phyloP scores from a whole-genome alignment of 2,329 filamentous ascomycete species.

The Aspergillus spinulosporus region DNA sequence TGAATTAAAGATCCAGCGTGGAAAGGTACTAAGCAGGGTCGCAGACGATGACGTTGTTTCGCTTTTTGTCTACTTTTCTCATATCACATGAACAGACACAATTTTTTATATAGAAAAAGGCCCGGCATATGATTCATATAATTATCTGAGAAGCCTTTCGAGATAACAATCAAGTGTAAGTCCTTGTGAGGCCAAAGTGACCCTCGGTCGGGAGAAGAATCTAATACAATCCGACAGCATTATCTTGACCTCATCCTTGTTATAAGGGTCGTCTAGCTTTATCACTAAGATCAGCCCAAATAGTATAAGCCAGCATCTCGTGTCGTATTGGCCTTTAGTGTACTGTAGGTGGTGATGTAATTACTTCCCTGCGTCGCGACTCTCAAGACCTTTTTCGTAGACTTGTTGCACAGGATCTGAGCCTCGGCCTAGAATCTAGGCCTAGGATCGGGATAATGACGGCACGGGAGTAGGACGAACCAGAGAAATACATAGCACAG shows the following conservation, averaged over 20 bases:
- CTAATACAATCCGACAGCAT: background rate
- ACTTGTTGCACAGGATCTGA: background rate
- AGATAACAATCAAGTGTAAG: background rate
- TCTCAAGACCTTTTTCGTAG: background rate
- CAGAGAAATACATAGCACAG: background rate
- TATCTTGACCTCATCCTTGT: background rate
- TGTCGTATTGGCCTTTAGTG: background rate
- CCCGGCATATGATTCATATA: background rate
- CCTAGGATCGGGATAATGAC: background rate
- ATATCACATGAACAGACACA: background rate
- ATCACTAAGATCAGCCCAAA: too few relatives aligned
- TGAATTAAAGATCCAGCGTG: slow-evolving; percentile 17
- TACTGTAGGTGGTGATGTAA: slow-evolving; percentile 18
- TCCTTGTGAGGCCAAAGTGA: background rate
- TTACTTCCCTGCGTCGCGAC: background rate
- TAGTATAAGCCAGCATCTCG: background rate
- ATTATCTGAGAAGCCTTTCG: background rate
- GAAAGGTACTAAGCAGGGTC: slow-evolving; percentile 9
- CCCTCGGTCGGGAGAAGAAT: slow-evolving; percentile 7
- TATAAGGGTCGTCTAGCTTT: too few relatives aligned
- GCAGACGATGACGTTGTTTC: slow-evolving; percentile 11
- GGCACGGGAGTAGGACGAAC: background rate
- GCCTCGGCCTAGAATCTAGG: background rate
- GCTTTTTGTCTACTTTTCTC: slow-evolving; percentile 1
- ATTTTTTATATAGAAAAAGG: background rate